Base-by-base conservation (phyloP, 1,284 basidiomycete species). In the Lignosus rhinocerotis region DNA sequence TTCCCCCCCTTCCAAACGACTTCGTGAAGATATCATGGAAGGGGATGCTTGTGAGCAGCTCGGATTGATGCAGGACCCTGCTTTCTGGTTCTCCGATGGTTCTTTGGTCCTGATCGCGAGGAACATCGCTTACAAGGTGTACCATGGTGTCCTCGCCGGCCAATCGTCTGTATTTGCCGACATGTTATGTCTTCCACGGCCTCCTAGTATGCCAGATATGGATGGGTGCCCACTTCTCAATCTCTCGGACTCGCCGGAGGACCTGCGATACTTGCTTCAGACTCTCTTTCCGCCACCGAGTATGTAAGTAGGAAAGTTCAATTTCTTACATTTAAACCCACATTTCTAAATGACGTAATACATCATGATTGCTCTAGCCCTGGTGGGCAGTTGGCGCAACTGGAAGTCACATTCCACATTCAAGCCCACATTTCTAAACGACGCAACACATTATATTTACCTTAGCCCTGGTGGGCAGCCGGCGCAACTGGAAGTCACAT, bases 21-120 rank as follows among this genome's bases (percentile, higher is more conserved):
- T 25, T 25, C 25, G 25, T 25, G 25, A 25, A 36, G 34, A 36
- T 36, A 36, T 6, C 6, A 2, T 10, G 34, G 34, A 36, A 36
- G 11, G 6, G 34, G 36, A 8, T n/a, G 11, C 36, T 14, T 39
- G 36, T 39, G 11, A n/a, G n/a, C 14, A 12, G 11, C 36, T 39
- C 6, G 36, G 36, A 12, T 14, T 39, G 11, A n/a, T 39, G 7
- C 42, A 44, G n/a, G 42, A 44, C 19, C n/a, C 25, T 3, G 52
- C 57, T 17, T 51, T 51, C 49, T 62, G 61, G 61, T 45, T 56
- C 44, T 58, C 59, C 1, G 67, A 68, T 42, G 66, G 67, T 11
- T 64, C 52, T 48, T 49, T 69, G 31, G 48, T 68, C 34, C 56
- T 68, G 11, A 54, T 64, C 25, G 59, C 53, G 11, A 43, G 48